These are phyloP conservation scores for Akanthomyces uredinophilus DNA, from an alignment of 2,329 filamentous ascomycete genomes.

Conservation along the genomic window DNA sequence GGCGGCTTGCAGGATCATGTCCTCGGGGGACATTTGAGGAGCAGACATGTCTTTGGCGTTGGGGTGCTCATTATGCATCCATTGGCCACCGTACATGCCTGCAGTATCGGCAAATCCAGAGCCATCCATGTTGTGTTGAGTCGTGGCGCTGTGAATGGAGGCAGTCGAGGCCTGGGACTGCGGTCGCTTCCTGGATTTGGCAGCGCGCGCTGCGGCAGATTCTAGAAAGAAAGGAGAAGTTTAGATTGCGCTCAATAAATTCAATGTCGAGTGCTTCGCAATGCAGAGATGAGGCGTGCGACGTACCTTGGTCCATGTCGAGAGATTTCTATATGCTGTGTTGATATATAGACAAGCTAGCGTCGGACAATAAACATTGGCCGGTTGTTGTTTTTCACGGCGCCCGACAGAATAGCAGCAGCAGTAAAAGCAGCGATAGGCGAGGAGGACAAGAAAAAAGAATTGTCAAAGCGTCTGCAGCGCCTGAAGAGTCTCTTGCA, in stretches of 20 bases:
- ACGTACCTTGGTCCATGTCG: conserved; percentile 34
- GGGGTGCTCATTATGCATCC: conserved; percentile 41
- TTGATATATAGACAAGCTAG: conserved; percentile 28
- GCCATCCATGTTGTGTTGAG: conserved; percentile 47
- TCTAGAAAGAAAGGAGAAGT: conserved; percentile 22
- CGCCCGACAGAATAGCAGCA: background rate
- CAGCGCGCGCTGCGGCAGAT: conserved; percentile 26
- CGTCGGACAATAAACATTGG: conserved; percentile 38
- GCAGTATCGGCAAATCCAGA: conserved; percentile 37
- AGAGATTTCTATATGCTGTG: conserved; percentile 19
- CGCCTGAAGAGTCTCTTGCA: conserved; percentile 16
- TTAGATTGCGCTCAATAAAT: background rate
- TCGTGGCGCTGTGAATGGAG: conserved; percentile 50
- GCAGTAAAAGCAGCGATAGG: conserved; percentile 1
- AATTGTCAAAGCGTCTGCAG: conserved; percentile 15
- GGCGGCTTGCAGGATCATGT: conserved; percentile 54
- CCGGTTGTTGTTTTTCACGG: conserved; percentile 22
- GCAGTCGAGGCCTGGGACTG: conserved; percentile 52
- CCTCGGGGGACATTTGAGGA: conserved; percentile 50
- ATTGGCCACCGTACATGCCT: conserved; percentile 45
- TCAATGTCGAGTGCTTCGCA: conserved; percentile 20
- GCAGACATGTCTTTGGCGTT: conserved; percentile 40
- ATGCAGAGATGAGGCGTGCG: background rate
- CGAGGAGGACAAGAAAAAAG: conserved; percentile 10
- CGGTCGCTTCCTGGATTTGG: conserved; percentile 45